Base-by-base conservation (phyloP, 106 monocot species). In the Allium fistulosum region DNA sequence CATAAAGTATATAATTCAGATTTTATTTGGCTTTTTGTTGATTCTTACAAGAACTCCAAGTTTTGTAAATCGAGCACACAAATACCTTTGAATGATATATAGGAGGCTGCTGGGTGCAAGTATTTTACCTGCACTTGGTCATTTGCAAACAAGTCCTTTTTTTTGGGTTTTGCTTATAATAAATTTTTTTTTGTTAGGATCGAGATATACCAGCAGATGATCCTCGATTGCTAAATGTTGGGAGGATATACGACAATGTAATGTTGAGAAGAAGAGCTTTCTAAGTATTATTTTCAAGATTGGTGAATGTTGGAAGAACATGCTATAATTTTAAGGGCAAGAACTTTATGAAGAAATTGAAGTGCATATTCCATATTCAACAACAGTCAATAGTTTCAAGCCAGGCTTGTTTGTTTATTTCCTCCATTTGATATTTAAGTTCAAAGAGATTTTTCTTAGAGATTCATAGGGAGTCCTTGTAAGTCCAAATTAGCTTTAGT, bases 121-220 rank as follows among this genome's bases (percentile, higher is more conserved):
- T 5, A 37, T 37, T 37, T 37, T 37, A 37, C 37, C 37, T 37
- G 37, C 37, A 37, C 37, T 5, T 37, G 37, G 16, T 51, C 37
- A 46, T 46, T 55, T 62, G 3, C 4, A 14, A 12, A 52, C 16
- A 46, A 56, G 46, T 58, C 6, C 2, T 59, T 3, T 16, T 28
- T 11, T 18, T 4, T 46, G 3, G 2, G 18, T 13, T 48, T 68
- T 37, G 4, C 57, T 14, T 7, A 0, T 73, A 72, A 37, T 51
- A 27, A n/a, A n/a, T n/a, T 22, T 22, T 22, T 17, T 22, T 45
- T 8, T 67, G 69, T 58, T 83, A 95, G 95, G 69, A 75, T 57
- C 77, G 91, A 65, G 81, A 91, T 51, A 85, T 95, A 69, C 88
- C 95, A 49, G 62, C 78, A 48, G 95, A 95, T 74, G 95, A 95